A percentile compares a stretch with the other conserved stretches of the same genome.
These are phyloP conservation scores for Ganoderma resinaceum DNA, from an alignment of 1,284 basidiomycete species.

Conservation along the genomic window DNA sequence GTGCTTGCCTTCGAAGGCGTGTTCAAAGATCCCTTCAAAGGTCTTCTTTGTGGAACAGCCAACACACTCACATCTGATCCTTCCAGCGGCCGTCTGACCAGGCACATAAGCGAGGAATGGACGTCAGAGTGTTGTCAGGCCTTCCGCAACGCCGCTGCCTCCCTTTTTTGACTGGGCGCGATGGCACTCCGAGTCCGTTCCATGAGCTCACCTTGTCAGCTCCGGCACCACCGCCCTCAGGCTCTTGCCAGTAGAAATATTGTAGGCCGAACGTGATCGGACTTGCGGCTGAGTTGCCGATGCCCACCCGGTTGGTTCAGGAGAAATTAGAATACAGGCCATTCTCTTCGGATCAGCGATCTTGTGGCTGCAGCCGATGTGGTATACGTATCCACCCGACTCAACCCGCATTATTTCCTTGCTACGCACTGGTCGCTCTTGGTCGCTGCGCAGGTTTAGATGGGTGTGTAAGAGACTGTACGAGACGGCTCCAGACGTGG, in stretches of 20 bases:
- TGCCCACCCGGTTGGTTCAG: not conserved
- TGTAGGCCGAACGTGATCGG: not conserved
- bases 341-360: not conserved
- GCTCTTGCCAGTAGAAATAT: not conserved
- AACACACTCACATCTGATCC: not conserved
- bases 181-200: not conserved
- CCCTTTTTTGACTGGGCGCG: not conserved
- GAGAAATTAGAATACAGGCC: not conserved
- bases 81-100: not conserved
- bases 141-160: constrained; percentile 2
- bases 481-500: not conserved
- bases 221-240: too few species aligned
- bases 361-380: not conserved
- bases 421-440: not conserved
- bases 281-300: not conserved
- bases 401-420: not conserved
- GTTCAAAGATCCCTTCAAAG: not conserved
- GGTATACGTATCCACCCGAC: not conserved
- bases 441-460: not conserved
- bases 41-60: not conserved
- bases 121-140: not conserved
- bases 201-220: not conserved
- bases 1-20: constrained; percentile 7
- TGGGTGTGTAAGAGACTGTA: not conserved
- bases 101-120: not conserved